phyloP scores from a whole-genome alignment of 2,329 filamentous ascomycete genomes.

The Monosporascus cannonballus region DNA sequence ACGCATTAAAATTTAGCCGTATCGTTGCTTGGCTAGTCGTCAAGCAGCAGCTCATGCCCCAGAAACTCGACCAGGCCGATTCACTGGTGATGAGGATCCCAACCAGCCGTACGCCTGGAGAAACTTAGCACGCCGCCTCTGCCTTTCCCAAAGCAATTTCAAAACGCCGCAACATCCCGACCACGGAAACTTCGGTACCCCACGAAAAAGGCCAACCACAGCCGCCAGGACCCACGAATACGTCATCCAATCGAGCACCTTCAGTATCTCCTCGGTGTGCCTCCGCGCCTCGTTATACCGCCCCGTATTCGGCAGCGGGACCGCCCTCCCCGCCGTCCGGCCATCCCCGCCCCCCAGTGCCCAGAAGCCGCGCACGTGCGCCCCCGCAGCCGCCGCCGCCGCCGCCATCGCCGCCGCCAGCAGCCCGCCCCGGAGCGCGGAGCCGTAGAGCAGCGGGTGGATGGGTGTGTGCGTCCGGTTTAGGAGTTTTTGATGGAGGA shows the following conservation, averaged over 20 bases:
- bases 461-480: too few relatives aligned
- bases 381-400: constrained; percentile 12
- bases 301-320: constrained; percentile 19
- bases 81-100: too few relatives aligned
- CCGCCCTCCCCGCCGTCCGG: constrained; percentile 10
- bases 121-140: too few relatives aligned
- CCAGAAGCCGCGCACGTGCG: constrained; percentile 18
- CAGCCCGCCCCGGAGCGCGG: constrained; percentile 7
- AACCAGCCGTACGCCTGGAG: too few relatives aligned
- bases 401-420: constrained; percentile 9
- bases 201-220: constrained; percentile 11
- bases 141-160: too few relatives aligned
- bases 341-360: not conserved
- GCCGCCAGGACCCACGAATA: constrained; percentile 16
- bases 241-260: constrained; percentile 15
- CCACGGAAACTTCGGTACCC: constrained; percentile 9
- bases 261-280: constrained; percentile 13
- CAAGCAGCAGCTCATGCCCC: too few relatives aligned
- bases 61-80: too few relatives aligned
- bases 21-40: too few relatives aligned
- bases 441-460: constrained; percentile 1
- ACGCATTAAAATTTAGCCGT: too few relatives aligned
- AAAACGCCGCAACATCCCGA: too few relatives aligned
- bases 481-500: too few relatives aligned
- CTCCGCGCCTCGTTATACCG: constrained; percentile 20